phyloP scores from a whole-genome alignment of 2,329 filamentous ascomycete species.

The Dichotomopilus funicola region DNA sequence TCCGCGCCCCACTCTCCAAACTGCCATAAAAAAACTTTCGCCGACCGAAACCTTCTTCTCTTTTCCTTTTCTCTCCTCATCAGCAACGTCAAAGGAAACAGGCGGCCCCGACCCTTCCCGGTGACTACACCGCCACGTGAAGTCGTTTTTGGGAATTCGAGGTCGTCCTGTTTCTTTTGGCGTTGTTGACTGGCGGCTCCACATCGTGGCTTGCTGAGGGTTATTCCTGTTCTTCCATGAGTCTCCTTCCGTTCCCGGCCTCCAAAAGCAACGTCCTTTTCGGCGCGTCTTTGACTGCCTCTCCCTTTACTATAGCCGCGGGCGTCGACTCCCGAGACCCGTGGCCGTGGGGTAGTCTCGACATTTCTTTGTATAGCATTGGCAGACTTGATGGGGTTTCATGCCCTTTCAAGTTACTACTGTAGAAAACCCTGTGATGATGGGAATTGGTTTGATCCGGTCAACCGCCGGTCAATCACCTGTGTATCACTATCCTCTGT shows the following conservation, averaged over 20 bases:
- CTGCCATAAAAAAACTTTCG: neutral
- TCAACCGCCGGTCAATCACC: no score
- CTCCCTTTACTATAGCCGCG: neutral
- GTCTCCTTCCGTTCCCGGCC: constrained; percentile 5
- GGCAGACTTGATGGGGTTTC: no score
- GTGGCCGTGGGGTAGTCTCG: constrained; percentile 1
- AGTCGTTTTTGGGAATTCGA: neutral
- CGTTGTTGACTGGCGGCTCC: neutral
- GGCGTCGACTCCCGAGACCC: neutral
- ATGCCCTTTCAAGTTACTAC: neutral
- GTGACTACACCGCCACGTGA: neutral
- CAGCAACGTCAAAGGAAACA: neutral
- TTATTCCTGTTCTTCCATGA: neutral
- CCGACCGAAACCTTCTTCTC: neutral
- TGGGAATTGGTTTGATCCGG: no score
- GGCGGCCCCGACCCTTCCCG: neutral
- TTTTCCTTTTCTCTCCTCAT: neutral
- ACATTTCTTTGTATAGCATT: neutral
- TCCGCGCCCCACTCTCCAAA: neutral
- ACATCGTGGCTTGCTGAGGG: constrained; percentile 1
- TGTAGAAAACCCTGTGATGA: neutral
- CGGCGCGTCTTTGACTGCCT: neutral
- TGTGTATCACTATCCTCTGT: no score
- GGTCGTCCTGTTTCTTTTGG: neutral
- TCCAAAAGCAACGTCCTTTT: neutral